Evolutionary conservation across 495 filamentous ascomycete genomes (phyloP).

Genomic region (Xylaria flabelliformis): DNA sequence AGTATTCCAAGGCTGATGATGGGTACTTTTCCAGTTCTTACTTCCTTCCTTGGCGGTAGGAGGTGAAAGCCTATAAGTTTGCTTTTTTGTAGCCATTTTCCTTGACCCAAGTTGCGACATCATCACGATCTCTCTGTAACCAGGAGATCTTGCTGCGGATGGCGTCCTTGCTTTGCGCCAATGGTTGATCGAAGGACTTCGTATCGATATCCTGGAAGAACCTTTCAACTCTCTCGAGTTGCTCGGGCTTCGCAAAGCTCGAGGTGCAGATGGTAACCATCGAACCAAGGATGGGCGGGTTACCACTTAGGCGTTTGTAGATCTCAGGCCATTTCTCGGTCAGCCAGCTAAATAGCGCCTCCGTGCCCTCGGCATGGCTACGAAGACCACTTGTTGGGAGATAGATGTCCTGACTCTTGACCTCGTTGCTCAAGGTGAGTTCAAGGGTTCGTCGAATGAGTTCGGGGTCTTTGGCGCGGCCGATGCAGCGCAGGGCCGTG

Average conservation of each 20-base stretch:
- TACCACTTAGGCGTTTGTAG: constrained; percentile 66
- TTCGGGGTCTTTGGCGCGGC: constrained; percentile 74
- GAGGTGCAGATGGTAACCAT: constrained; percentile 85
- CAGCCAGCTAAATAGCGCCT: constrained; percentile 83
- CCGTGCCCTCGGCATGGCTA: constrained; percentile 76
- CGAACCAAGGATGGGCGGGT: constrained; percentile 84
- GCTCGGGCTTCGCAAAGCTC: constrained; percentile 77
- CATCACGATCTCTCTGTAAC: constrained; percentile 61
- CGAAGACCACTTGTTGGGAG: constrained; percentile 81
- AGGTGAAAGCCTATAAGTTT: neutral
- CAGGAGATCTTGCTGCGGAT: constrained; percentile 66
- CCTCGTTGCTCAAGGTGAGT: constrained; percentile 77
- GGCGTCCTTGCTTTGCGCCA: constrained; percentile 67
- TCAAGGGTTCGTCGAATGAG: constrained; percentile 82
- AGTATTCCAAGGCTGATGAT: neutral
- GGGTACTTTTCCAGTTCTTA: neutral
- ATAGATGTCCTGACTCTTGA: constrained; percentile 97
- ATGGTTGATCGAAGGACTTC: constrained; percentile 69
- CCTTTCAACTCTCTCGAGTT: constrained; percentile 72
- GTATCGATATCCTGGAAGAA: constrained; percentile 86
- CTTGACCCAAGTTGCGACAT: constrained; percentile 62
- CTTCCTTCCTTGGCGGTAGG: neutral
- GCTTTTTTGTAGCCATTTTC: constrained; percentile 41
- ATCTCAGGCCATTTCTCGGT: constrained; percentile 85
- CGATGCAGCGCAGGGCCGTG: constrained; percentile 87